phyloP scores from a whole-genome alignment of 2,329 filamentous ascomycete species.

The Mycosphaerella sp. region DNA sequence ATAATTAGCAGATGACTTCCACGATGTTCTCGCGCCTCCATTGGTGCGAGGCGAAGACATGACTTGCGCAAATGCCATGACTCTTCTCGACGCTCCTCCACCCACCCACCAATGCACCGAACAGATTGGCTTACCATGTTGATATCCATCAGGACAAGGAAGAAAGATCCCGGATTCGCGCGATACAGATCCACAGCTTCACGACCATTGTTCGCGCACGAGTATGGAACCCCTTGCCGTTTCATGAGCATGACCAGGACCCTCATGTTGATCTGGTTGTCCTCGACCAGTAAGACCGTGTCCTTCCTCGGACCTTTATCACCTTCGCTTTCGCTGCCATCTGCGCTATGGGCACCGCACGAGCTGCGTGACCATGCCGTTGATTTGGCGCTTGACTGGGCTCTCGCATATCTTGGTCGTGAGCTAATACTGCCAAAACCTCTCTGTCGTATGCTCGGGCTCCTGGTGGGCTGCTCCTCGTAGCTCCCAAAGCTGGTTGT shows the following conservation, averaged over 20 bases:
- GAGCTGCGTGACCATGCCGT: background rate
- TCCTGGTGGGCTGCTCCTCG: background rate
- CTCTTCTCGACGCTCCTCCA: no score
- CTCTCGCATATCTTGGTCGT: background rate
- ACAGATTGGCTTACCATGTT: slow-evolving; percentile 18
- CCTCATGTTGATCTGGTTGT: slow-evolving; percentile 23
- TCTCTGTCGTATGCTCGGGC: background rate
- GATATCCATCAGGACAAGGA: slow-evolving; percentile 36
- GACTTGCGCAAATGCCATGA: no score
- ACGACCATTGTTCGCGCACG: slow-evolving; percentile 13
- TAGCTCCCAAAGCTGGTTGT: background rate
- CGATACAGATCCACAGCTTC: slow-evolving; percentile 16
- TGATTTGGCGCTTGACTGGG: background rate
- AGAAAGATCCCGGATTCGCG: background rate
- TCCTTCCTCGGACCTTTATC: background rate
- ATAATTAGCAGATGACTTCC: background rate
- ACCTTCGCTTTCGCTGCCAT: background rate
- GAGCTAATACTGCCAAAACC: background rate
- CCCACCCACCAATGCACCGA: no score
- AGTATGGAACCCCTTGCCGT: slow-evolving; percentile 16
- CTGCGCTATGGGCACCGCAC: background rate
- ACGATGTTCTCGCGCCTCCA: no score
- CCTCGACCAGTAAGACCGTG: slow-evolving; percentile 24
- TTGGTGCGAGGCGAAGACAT: no score
- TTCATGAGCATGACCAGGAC: slow-evolving; percentile 21